Evolutionary conservation across 164 flowering plant species (phyloP).

Genomic region (Magnolia officinalis): DNA sequence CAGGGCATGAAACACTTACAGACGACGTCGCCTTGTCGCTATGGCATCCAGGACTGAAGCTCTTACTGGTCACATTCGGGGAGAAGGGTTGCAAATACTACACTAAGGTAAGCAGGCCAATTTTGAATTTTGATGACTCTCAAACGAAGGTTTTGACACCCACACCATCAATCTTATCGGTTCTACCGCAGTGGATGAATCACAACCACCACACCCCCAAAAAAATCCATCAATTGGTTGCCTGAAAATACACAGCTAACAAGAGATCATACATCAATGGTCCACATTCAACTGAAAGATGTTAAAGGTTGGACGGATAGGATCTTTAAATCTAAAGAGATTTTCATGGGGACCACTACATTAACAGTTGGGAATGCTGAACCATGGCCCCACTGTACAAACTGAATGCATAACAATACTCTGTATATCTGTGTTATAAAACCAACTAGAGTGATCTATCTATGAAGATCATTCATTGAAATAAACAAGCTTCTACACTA

Average conservation of each 20-base stretch:
- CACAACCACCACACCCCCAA: too few species aligned
- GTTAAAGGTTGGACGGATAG: neutral
- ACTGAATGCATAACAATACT: neutral
- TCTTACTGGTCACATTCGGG: slow-evolving; percentile 75
- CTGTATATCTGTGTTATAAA: too few species aligned
- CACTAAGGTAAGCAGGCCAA: slow-evolving; percentile 56
- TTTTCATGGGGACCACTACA: neutral
- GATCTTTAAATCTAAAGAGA: neutral
- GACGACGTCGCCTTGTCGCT: slow-evolving; percentile 71
- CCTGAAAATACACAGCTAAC: too few species aligned
- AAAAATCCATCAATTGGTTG: too few species aligned
- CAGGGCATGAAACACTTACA: slow-evolving; percentile 46
- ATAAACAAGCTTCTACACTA: too few species aligned
- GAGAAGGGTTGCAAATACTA: slow-evolving; percentile 87
- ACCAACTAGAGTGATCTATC: too few species aligned
- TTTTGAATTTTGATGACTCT: too few species aligned
- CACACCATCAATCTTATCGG: too few species aligned
- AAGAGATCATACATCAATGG: too few species aligned
- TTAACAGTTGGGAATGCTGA: neutral
- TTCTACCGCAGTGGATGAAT: too few species aligned
- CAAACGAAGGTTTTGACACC: too few species aligned
- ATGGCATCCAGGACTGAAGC: slow-evolving; percentile 72
- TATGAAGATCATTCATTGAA: too few species aligned
- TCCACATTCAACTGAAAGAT: neutral
- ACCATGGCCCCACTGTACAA: neutral